phyloP scores from a whole-genome alignment of 306 rosid species.

The Vigna nakashimae region DNA sequence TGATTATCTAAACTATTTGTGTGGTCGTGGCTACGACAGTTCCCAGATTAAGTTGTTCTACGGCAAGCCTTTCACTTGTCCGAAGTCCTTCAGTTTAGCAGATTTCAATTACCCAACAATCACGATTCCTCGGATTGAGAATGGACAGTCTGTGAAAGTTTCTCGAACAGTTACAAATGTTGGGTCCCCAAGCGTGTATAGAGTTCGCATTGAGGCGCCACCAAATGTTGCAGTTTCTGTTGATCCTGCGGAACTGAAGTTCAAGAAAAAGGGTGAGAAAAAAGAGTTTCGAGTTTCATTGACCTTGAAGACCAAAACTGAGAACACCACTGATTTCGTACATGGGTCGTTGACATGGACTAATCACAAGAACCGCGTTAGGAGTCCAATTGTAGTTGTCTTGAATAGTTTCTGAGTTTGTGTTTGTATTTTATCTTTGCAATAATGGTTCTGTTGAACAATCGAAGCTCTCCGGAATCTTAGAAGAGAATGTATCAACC shows the following conservation, averaged over 20 bases:
- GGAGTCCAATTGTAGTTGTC: constrained; percentile 51
- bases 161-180: constrained; percentile 65
- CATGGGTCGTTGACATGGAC: constrained; percentile 60
- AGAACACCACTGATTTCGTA: not conserved
- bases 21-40: constrained; percentile 59
- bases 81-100: constrained; percentile 41
- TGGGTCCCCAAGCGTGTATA: constrained; percentile 55
- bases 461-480: no score
- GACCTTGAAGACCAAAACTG: not conserved
- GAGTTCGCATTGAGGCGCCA: constrained; percentile 47
- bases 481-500: no score
- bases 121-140: constrained; percentile 22
- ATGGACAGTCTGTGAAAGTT: constrained; percentile 21
- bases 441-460: no score
- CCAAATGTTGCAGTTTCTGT: constrained; percentile 42
- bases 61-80: constrained; percentile 43
- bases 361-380: constrained; percentile 50
- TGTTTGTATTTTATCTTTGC: no score
- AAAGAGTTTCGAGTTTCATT: constrained; percentile 48
- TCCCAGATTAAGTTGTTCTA: constrained; percentile 39
- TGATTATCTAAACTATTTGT: constrained; percentile 67
- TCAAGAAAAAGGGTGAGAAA: constrained; percentile 56
- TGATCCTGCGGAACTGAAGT: constrained; percentile 48
- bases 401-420: no score
- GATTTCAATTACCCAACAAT: constrained; percentile 79